phyloP scores from a whole-genome alignment of 805 yeast species.

The Nakazawaea holstii region DNA sequence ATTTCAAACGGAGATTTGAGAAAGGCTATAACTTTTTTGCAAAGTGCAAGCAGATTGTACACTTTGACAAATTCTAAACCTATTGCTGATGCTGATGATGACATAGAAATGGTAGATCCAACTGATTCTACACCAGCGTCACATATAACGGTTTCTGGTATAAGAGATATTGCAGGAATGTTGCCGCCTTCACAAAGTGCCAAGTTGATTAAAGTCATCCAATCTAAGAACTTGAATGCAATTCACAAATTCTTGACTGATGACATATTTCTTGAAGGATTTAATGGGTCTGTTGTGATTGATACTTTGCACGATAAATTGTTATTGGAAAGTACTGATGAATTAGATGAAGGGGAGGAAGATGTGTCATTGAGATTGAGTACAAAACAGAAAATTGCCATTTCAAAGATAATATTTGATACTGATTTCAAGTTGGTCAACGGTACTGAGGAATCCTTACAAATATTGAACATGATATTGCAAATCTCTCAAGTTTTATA shows the following conservation, averaged over 20 bases:
- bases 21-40: conserved; percentile 85
- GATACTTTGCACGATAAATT: conserved; percentile 26
- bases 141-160: conserved; percentile 10
- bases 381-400: conserved; percentile 57
- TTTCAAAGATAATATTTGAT: conserved; percentile 63
- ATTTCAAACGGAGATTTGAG: conserved; percentile 88
- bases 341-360: conserved; percentile 21
- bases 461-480: conserved; percentile 59
- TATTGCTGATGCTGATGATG: conserved; percentile 16
- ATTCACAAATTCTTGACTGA: conserved; percentile 21
- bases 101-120: conserved; percentile 22
- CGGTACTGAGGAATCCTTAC: conserved; percentile 89
- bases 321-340: conserved; percentile 17
- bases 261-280: conserved; percentile 26
- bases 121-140: conserved; percentile 13
- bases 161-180: conserved; percentile 28
- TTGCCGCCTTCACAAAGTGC: conserved; percentile 19
- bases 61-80: conserved; percentile 14
- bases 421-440: conserved; percentile 70
- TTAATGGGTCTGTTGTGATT: conserved; percentile 24
- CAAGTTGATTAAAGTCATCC: conserved; percentile 16
- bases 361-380: conserved; percentile 44
- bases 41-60: conserved; percentile 67
- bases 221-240: conserved; percentile 17
- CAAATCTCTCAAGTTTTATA: conserved; percentile 40